These are phyloP conservation scores for Xylariomycetidae sp. DNA, from an alignment of 2,329 filamentous ascomycete genomes.

Conservation along the genomic window DNA sequence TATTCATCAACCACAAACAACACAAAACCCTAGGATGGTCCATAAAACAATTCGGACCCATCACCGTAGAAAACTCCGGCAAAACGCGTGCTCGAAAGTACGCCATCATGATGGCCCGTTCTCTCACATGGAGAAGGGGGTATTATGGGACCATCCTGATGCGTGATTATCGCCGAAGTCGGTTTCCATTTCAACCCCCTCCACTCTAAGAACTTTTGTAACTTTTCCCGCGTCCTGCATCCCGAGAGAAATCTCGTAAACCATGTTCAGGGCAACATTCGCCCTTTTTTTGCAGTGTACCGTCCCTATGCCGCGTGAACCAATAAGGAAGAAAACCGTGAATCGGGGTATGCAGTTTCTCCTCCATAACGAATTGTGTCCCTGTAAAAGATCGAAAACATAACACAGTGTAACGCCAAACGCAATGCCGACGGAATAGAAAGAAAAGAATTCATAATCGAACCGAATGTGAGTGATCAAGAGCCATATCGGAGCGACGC, in stretches of 20 bases:
- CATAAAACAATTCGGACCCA: background rate
- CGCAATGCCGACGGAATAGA: slow-evolving; percentile 25
- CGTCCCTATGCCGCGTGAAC: slow-evolving; percentile 1
- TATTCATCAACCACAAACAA: background rate
- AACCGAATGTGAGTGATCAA: slow-evolving; percentile 18
- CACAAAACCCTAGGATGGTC: background rate
- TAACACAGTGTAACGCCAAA: slow-evolving; percentile 27
- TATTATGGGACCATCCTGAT: background rate
- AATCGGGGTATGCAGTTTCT: background rate
- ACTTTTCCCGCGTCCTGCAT: too few relatives aligned
- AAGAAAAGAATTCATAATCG: slow-evolving; percentile 10
- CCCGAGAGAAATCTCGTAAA: too few relatives aligned
- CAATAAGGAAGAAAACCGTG: background rate
- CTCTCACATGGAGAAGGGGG: background rate
- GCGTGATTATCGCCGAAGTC: background rate
- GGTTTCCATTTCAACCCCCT: background rate
- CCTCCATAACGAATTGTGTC: slow-evolving; percentile 17
- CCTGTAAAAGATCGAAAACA: slow-evolving; percentile 15
- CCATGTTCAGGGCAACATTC: too few relatives aligned
- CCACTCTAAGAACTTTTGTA: background rate
- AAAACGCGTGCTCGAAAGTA: background rate
- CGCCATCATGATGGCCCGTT: background rate
- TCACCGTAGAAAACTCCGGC: background rate
- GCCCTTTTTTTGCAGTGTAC: background rate
- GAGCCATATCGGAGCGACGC: slow-evolving; percentile 19